Conservation (phyloP, 1,284 basidiomycete genomes). For the Leccinum angustisporum region DNA sequence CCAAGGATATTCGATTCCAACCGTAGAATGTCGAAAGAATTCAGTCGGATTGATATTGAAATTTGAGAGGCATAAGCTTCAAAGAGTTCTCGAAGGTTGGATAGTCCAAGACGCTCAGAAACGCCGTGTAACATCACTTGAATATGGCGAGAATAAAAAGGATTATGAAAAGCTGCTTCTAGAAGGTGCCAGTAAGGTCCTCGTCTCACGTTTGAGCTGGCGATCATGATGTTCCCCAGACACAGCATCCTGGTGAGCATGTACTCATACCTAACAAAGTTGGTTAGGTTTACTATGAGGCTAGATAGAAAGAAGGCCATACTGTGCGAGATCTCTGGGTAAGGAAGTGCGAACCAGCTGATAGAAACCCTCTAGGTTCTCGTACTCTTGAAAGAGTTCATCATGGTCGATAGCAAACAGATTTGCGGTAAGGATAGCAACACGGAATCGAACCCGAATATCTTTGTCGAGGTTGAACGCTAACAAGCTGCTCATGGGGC, state of each 20-base stretch:
- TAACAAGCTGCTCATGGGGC: constrained; percentile 52
- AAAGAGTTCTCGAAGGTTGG: constrained; percentile 67
- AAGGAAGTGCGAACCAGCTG: constrained; percentile 43
- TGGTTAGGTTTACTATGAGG: constrained; percentile 8
- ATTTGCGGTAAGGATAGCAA: constrained; percentile 60
- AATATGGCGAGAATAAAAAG: constrained; percentile 59
- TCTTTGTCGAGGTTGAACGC: constrained; percentile 67
- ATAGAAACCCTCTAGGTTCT: constrained; percentile 40
- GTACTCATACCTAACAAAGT: constrained; percentile 58
- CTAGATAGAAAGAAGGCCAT: constrained; percentile 24
- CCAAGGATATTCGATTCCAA: constrained; percentile 75
- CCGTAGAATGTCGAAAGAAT: constrained; percentile 55
- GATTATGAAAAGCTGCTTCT: constrained; percentile 57
- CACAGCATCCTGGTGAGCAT: constrained; percentile 80
- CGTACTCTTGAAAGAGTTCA: constrained; percentile 20
- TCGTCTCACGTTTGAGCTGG: constrained; percentile 78
- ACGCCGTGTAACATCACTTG: constrained; percentile 64
- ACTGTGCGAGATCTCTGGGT: constrained; percentile 48
- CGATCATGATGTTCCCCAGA: constrained; percentile 83
- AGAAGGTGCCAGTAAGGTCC: constrained; percentile 87
- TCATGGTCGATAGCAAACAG: constrained; percentile 49
- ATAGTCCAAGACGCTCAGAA: constrained; percentile 69
- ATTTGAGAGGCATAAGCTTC: constrained; percentile 79
- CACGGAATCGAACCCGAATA: constrained; percentile 83
- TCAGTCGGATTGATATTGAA: constrained; percentile 59